Evolutionary conservation across 2,329 filamentous ascomycete genomes (phyloP).

Genomic region (Fusarium tanahbumbuense): DNA sequence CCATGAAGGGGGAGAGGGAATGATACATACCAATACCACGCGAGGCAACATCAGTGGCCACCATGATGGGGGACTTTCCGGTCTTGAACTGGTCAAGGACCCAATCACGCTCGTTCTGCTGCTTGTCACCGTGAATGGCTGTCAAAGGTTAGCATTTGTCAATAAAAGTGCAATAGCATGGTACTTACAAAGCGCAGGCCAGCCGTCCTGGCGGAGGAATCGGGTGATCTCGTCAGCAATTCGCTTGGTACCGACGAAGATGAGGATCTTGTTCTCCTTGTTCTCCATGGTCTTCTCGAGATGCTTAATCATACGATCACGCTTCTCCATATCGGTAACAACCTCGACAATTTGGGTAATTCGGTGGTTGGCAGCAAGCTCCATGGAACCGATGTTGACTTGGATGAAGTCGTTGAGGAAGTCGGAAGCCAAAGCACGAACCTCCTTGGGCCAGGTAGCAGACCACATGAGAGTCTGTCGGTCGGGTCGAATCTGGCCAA

Average conservation of each 20-base stretch:
- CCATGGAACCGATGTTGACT: conserved; percentile 97
- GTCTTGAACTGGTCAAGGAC: conserved; percentile 99
- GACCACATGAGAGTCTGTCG: conserved; percentile 99
- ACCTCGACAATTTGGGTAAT: conserved; percentile 99
- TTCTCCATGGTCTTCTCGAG: conserved; percentile 98
- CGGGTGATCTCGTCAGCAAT: conserved; percentile 98
- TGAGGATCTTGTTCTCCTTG: conserved; percentile 92
- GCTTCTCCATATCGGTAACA: conserved; percentile 96
- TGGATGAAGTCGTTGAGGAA: conserved; percentile 97
- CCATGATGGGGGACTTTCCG: conserved; percentile 99
- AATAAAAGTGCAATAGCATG: conserved; percentile 48
- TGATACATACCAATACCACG: conserved; percentile 99
- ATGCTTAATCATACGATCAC: conserved; percentile 96
- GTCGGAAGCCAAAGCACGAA: conserved; percentile 88
- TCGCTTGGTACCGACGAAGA: conserved; percentile 94
- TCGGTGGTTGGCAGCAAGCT: conserved; percentile 95
- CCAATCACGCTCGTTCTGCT: conserved; percentile 99
- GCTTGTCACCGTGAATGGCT: conserved; percentile 99
- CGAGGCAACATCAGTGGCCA: conserved; percentile 98
- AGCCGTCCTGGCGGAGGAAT: conserved; percentile 96
- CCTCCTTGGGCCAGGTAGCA: conserved; percentile 98
- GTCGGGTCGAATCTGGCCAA: conserved; percentile 96
- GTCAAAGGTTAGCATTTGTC: conserved; percentile 51
- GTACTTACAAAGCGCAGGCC: conserved; percentile 91
- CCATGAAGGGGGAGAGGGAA: conserved; percentile 60